Base-by-base conservation (phyloP, 2,329 filamentous ascomycete genomes). In the Monosporascus cannonballus region DNA sequence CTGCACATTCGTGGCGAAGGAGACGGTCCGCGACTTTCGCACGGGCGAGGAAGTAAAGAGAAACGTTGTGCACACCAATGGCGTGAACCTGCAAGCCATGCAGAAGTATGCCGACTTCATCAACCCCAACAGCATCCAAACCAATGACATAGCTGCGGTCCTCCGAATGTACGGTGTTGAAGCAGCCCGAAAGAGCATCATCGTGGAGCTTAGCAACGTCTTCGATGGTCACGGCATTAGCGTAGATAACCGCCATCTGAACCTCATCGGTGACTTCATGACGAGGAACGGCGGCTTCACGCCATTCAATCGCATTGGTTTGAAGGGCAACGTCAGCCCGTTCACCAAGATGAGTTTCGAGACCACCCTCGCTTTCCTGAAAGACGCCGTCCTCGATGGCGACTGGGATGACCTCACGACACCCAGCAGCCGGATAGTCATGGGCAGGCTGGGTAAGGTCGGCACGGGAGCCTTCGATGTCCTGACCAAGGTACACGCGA, bases 331-430 rank as follows among this genome's bases (percentile, higher is more conserved):
- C 64, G 86, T 93, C 27, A 92, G 86, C 60, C 91, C 94, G 0
- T 93, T 99, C 62, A 93, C 94, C 73, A 97, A 97, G 80, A 97
- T 97, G 93, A 96, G 90, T 70, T 99, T 97, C 74, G 94, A 99
- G 80, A 99, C 94, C 4, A 99, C 94, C 2, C 81, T 97, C 39
- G 86, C 88, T 1, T 96, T 96, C 76, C 78, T 99, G 64, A 92
- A 89, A 70, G 94, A 97, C 67, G 92, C 94, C 1, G 87, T 96
- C 25, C 76, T 95, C 53, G 90, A 96, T 65, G 86, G 89, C 48
- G 94, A 97, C 70, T 90, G 84, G 79, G 94, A 99, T 70, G 88
- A 94, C 64, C 75, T 99, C 55, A 84, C 80, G 54, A 91, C 87
- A 55, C 94, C 95, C 0, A 94, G 88, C 69, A 86, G 89, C 57